phyloP scores from a whole-genome alignment of 176 grass and related monocot genomes.

The Carex parvula region DNA sequence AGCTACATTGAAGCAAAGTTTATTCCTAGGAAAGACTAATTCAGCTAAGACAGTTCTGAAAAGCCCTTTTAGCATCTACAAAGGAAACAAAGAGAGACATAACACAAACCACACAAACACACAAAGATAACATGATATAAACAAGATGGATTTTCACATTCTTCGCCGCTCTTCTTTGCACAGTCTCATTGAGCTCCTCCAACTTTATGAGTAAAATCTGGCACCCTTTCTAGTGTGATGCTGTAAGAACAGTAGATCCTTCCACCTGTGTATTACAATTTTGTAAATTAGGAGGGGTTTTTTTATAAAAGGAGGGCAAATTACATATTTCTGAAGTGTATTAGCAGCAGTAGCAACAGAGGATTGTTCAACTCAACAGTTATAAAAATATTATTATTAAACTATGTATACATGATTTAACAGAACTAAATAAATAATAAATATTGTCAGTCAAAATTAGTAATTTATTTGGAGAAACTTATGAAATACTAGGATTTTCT shows the following conservation, averaged over 20 bases:
- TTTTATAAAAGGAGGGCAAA: background rate
- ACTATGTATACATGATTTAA: background rate
- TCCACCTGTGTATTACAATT: conserved; percentile 49
- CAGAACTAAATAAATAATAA: background rate
- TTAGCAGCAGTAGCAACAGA: background rate
- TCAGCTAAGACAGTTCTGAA: background rate
- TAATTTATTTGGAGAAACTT: background rate
- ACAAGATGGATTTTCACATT: background rate
- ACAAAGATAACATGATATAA: conserved; percentile 16
- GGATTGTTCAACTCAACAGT: too few relatives aligned
- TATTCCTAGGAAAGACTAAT: conserved; percentile 19
- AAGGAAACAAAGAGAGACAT: conserved; percentile 17
- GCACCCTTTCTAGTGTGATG: conserved; percentile 35
- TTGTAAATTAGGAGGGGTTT: background rate
- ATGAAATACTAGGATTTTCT: background rate
- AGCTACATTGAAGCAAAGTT: conserved; percentile 5
- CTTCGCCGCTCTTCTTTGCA: background rate
- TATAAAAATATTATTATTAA: background rate
- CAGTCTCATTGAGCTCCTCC: background rate
- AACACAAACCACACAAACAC: conserved; percentile 22
- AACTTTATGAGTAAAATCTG: background rate
- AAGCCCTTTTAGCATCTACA: conserved; percentile 2
- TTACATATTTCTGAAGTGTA: background rate
- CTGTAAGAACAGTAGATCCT: conserved; percentile 54
- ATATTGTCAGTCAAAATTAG: background rate